phyloP scores from a whole-genome alignment of 148 eudicot genomes.

The Rhododendron ovatum region DNA sequence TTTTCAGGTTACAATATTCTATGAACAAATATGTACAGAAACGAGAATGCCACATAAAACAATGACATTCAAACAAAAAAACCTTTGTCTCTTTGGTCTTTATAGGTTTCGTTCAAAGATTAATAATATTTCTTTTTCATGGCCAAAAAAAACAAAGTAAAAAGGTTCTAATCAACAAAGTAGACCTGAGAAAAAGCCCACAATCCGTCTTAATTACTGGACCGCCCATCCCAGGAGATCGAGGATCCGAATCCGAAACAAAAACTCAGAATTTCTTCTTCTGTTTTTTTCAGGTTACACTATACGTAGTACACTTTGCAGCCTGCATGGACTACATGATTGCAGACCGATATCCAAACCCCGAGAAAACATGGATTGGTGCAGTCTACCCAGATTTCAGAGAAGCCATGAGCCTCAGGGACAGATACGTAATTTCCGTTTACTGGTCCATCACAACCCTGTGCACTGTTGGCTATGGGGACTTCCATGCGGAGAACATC shows the following conservation, averaged over 20 bases:
- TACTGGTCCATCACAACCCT: slow-evolving; percentile 93
- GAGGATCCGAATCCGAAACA: too few relatives aligned
- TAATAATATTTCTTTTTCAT: too few relatives aligned
- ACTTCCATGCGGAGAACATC: slow-evolving; percentile 73
- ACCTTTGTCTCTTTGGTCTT: too few relatives aligned
- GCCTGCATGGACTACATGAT: slow-evolving; percentile 81
- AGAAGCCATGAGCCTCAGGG: slow-evolving; percentile 44
- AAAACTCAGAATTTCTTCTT: background rate
- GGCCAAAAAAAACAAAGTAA: too few relatives aligned
- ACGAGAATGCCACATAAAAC: background rate
- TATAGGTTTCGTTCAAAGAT: too few relatives aligned
- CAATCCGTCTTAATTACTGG: too few relatives aligned
- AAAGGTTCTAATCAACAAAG: too few relatives aligned
- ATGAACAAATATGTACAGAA: background rate
- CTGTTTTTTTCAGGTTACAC: slow-evolving; percentile 54
- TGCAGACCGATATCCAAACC: slow-evolving; percentile 69
- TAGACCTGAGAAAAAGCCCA: too few relatives aligned
- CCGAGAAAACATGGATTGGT: slow-evolving; percentile 74
- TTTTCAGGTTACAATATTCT: background rate
- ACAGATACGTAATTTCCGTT: slow-evolving; percentile 62
- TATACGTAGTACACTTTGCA: slow-evolving; percentile 87
- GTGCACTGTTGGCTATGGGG: slow-evolving; percentile 91
- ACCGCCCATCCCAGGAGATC: too few relatives aligned
- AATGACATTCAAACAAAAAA: too few relatives aligned
- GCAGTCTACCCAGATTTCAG: slow-evolving; percentile 62